Percentiles rank a stretch among this genome's conserved stretches.
Conservation (phyloP, 495 filamentous ascomycete species). For the Hyaloscypha variabilis region DNA sequence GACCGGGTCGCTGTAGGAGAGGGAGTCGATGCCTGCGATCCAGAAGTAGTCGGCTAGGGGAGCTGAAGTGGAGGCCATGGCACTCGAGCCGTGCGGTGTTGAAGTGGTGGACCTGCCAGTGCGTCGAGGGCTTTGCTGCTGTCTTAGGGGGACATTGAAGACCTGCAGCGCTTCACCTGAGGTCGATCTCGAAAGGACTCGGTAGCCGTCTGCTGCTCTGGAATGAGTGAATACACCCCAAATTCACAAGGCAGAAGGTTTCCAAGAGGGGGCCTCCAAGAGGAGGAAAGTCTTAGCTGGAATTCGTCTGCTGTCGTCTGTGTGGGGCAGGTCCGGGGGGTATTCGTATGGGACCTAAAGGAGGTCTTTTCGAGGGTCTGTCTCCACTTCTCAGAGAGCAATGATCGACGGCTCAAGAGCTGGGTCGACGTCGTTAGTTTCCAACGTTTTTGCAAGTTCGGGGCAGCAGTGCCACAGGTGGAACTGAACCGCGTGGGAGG, state of each 20-base stretch:
- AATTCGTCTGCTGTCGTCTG: not conserved
- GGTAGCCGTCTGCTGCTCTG: not conserved
- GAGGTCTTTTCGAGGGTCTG: not conserved
- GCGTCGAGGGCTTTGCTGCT: not conserved
- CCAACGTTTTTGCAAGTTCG: not conserved
- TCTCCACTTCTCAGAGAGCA: not conserved
- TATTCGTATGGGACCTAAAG: not conserved
- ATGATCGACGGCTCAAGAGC: not conserved
- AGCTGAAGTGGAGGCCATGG: conserved; percentile 63
- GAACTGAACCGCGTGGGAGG: not conserved
- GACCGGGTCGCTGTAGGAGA: conserved; percentile 56
- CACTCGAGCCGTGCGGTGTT: conserved; percentile 3
- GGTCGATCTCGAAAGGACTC: not conserved
- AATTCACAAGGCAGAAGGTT: not conserved
- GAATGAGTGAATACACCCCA: not conserved
- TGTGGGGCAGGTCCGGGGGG: not conserved
- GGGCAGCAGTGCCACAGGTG: not conserved
- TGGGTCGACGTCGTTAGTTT: not conserved
- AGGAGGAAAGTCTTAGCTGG: not conserved
- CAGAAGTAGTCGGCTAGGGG: conserved; percentile 99
- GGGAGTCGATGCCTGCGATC: conserved; percentile 90
- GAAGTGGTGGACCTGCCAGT: not conserved
- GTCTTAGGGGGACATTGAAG: not conserved
- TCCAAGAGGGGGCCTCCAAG: not conserved
- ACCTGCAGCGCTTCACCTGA: not conserved